Evolutionary conservation across 2,329 filamentous ascomycete species (phyloP), one percentile per base, ranked within the genome.

Genomic region (Aspergillus viridinutans): DNA sequence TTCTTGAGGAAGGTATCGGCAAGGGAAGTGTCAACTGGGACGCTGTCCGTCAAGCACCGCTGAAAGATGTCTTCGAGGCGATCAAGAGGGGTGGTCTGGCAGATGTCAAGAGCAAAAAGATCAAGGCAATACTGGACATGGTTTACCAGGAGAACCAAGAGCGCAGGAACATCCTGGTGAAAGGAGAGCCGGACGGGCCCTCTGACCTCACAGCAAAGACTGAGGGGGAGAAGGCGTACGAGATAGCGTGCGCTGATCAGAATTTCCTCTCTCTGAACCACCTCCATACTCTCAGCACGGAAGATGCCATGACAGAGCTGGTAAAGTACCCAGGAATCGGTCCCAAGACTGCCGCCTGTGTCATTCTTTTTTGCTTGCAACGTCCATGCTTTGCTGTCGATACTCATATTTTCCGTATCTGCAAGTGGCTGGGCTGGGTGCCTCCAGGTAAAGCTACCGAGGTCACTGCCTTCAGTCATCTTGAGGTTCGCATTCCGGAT

Each of bases 1-100:
- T 84, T 20, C 74, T 88, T 3, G 70, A 85, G 32, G 78, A 82
- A 45, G 85, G 88, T 6, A 75, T 87, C 9, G 88, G 87, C 4
- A 85, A 87, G 63, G 87, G 87, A 3, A 90, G 87, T 54, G 86
- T 92, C 7, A 79, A 92, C 68, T 93, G 89, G 88, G 84, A 90
- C 63, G 84, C 83, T 9, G 86, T 92, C 1, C 83, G 85, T 23
- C 71, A 76, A 26, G 83, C 86, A 1, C 72, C 83, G 1, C 69
- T 83, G 4, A 77, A 82, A 42, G 83, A 88, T 5, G 78, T 94
- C n/a, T 83, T 83, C 49, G 76, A 87, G 52, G 83, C 88, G 0
- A 91, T 94, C 67, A 85, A 85, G 63, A 74, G 76, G 7, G 90
- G 89, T 9, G 91, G 91, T 0, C 77, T 92, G 2, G 87, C 85